A percentile compares a stretch with the other conserved stretches of the same genome.
phyloP scores from a whole-genome alignment of 192 early-diverging fungal genomes.

The Gonapodya prolifera region DNA sequence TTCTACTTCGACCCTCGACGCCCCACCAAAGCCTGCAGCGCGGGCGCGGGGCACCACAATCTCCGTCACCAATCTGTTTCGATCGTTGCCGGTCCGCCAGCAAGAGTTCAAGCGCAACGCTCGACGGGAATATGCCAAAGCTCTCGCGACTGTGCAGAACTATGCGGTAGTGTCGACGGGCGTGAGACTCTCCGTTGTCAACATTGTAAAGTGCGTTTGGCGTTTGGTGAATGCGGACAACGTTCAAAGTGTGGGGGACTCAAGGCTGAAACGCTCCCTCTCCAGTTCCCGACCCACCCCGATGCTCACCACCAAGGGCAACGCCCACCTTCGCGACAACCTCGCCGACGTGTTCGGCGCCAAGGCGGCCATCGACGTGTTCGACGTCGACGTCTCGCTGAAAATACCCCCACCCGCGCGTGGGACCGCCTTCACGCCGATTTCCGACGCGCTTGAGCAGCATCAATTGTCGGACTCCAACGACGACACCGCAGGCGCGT shows the following conservation, averaged over 20 bases:
- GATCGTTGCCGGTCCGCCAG: conserved; percentile 69
- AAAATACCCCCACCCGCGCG: not conserved
- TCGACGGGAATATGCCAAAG: conserved; percentile 63
- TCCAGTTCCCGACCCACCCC: conserved; percentile 2
- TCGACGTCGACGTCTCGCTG: conserved; percentile 34
- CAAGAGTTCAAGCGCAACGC: conserved; percentile 76
- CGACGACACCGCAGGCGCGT: conserved; percentile 8
- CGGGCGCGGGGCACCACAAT: conserved; percentile 61
- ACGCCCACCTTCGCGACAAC: conserved; percentile 44
- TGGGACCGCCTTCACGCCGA: not conserved
- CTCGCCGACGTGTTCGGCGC: conserved; percentile 66
- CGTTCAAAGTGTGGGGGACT: conserved; percentile 7
- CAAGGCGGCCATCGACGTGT: conserved; percentile 26
- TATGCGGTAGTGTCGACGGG: conserved; percentile 63
- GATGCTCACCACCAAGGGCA: conserved; percentile 47
- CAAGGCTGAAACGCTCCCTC: not conserved
- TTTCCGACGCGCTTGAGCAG: not conserved
- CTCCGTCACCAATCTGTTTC: conserved; percentile 60
- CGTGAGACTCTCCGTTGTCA: conserved; percentile 51
- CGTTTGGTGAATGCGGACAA: not conserved
- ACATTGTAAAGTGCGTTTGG: conserved; percentile 24
- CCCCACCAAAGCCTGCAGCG: not conserved
- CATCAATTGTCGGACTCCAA: conserved; percentile 7
- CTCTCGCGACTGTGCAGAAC: conserved; percentile 64
- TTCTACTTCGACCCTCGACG: not conserved